A percentile compares a stretch with the other conserved stretches of the same genome.
phyloP scores from a whole-genome alignment of 2,329 filamentous ascomycete genomes.

The Penicillium sp. region DNA sequence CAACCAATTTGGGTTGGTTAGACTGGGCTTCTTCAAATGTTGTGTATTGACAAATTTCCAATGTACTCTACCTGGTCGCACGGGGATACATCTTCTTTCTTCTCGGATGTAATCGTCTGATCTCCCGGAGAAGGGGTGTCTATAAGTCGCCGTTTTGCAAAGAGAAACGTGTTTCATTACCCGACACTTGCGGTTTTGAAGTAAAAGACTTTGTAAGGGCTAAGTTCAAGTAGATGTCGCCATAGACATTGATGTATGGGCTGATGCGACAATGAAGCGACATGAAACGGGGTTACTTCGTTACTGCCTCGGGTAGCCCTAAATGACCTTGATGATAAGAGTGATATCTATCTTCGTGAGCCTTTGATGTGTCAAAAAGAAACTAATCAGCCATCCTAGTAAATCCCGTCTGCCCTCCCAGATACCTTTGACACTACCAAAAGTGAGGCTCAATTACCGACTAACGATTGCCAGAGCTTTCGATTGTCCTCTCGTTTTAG shows the following conservation, averaged over 20 bases:
- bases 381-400: background rate
- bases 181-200: background rate
- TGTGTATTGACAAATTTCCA: constrained; percentile 37
- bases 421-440: background rate
- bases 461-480: too few relatives aligned
- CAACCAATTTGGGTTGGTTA: constrained; percentile 25
- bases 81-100: constrained; percentile 34
- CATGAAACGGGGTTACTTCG: background rate
- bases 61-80: constrained; percentile 44
- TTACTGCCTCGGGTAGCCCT: background rate
- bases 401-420: background rate
- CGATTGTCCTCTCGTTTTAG: too few relatives aligned
- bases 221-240: background rate
- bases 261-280: background rate
- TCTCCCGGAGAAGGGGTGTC: constrained; percentile 31
- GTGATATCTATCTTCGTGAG: background rate
- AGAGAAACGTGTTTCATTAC: constrained; percentile 18
- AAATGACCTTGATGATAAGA: background rate
- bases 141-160: constrained; percentile 34
- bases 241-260: background rate
- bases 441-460: too few relatives aligned
- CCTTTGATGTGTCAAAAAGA: background rate
- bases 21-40: constrained; percentile 31
- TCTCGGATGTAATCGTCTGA: constrained; percentile 20
- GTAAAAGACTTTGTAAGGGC: background rate